phyloP scores from a whole-genome alignment of 73 alveolate genomes.

The Paramecium sonneborni region DNA sequence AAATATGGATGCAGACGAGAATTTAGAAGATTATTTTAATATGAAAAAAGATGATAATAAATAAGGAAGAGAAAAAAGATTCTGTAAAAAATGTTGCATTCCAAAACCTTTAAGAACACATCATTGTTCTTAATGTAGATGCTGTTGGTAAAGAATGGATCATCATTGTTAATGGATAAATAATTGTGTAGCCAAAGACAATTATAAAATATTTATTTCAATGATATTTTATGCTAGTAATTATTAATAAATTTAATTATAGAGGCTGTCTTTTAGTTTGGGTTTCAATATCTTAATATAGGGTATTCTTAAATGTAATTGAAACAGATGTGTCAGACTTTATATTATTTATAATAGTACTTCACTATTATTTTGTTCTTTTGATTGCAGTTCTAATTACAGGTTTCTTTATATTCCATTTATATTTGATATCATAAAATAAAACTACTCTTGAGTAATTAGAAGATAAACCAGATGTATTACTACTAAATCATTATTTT shows the following conservation, averaged over 20 bases:
- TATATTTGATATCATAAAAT: not conserved
- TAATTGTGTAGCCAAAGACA: conserved; percentile 54
- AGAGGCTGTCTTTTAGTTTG: conserved; percentile 14
- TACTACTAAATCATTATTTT: not conserved
- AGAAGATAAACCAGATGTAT: conserved; percentile 46
- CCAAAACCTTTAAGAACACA: conserved; percentile 42
- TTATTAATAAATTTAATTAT: not conserved
- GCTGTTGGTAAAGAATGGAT: conserved; percentile 49
- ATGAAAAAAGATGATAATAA: not conserved
- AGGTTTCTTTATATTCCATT: conserved; percentile 37
- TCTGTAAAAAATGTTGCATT: conserved; percentile 37
- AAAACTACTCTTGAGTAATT: conserved; percentile 47
- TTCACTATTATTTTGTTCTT: conserved; percentile 16
- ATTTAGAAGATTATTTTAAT: not conserved
- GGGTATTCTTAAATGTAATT: not conserved
- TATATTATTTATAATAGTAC: not conserved
- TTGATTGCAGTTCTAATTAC: not conserved
- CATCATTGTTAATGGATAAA: conserved; percentile 55
- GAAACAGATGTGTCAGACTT: not conserved
- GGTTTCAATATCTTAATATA: not conserved
- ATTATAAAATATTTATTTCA: not conserved
- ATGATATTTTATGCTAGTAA: conserved; percentile 52
- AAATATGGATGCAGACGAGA: conserved; percentile 31
- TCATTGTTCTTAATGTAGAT: conserved; percentile 52
- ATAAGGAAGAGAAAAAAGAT: not conserved